Evolutionary conservation across 306 rosid species (phyloP).

Genomic region (Bauhinia variegata): DNA sequence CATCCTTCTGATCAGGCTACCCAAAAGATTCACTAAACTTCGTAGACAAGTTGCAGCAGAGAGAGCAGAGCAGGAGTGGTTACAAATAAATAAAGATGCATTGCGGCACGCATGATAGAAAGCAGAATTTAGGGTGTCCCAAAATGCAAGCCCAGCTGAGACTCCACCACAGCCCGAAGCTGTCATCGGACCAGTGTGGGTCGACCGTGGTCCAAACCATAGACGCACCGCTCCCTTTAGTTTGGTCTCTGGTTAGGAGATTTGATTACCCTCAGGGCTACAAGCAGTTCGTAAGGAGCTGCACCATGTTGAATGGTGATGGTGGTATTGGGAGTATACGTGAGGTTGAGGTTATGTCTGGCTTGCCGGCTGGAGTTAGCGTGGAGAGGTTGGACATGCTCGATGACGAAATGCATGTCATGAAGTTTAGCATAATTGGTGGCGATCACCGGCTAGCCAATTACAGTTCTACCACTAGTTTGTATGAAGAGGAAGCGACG

Average conservation of each 20-base stretch:
- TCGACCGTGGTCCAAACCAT: constrained; percentile 52
- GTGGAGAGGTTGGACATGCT: constrained; percentile 60
- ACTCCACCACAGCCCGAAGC: constrained; percentile 40
- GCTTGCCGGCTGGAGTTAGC: constrained; percentile 58
- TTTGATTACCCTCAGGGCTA: constrained; percentile 63
- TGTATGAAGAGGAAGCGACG: constrained; percentile 50
- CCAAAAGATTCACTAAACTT: background rate
- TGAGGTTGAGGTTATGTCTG: constrained; percentile 47
- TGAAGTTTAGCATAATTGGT: constrained; percentile 60
- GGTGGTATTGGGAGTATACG: constrained; percentile 66
- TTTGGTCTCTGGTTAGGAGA: constrained; percentile 66
- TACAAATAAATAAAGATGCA: background rate
- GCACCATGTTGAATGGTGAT: constrained; percentile 48
- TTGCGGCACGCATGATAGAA: background rate
- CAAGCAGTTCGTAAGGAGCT: constrained; percentile 57
- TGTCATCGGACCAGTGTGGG: constrained; percentile 58
- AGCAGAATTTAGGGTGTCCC: constrained; percentile 4
- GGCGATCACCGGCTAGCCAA: constrained; percentile 70
- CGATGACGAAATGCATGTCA: constrained; percentile 54
- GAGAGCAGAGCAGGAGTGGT: too few species aligned
- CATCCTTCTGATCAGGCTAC: too few species aligned
- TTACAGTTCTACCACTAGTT: constrained; percentile 55
- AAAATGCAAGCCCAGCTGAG: constrained; percentile 31
- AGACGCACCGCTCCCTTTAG: constrained; percentile 56
- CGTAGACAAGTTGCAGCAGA: background rate